Evolutionary conservation across 75 land plant genomes (phyloP).

Genomic region (Selaginella moellendorffii): DNA sequence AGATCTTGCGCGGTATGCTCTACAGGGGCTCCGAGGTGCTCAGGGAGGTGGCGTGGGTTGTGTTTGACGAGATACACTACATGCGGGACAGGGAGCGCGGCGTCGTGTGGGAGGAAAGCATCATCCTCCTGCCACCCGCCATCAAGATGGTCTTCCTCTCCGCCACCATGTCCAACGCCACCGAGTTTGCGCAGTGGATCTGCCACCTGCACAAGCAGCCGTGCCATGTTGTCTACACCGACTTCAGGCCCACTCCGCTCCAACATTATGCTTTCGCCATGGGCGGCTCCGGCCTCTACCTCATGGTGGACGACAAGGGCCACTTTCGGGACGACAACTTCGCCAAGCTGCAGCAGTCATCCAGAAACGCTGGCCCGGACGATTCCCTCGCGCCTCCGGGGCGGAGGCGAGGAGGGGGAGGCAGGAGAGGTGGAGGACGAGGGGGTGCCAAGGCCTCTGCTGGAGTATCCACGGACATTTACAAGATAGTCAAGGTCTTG

Average conservation of each 20-base stretch:
- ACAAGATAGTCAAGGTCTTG: conserved; percentile 43
- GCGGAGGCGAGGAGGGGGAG: not conserved
- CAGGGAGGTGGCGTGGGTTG: conserved; percentile 49
- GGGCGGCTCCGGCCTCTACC: conserved; percentile 38
- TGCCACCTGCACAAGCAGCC: conserved; percentile 42
- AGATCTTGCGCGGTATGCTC: conserved; percentile 42
- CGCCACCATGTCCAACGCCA: conserved; percentile 50
- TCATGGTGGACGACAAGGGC: conserved; percentile 50
- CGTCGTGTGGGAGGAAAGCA: conserved; percentile 53
- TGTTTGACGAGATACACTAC: conserved; percentile 50
- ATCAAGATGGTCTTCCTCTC: conserved; percentile 51
- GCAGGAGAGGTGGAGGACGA: conserved; percentile 46
- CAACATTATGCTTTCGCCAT: conserved; percentile 41
- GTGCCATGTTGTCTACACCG: conserved; percentile 49
- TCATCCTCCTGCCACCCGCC: conserved; percentile 39
- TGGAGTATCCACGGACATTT: conserved; percentile 27
- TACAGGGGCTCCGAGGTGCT: conserved; percentile 49
- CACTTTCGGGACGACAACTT: conserved; percentile 39
- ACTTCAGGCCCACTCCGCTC: conserved; percentile 43
- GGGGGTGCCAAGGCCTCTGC: conserved; percentile 39
- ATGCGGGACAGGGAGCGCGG: conserved; percentile 51
- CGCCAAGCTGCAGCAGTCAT: conserved; percentile 39
- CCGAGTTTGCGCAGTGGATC: conserved; percentile 52
- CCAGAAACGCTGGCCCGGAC: conserved; percentile 21
- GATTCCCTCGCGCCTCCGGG: conserved; percentile 22